Percentiles rank a stretch among this genome's conserved stretches.
Evolutionary conservation across 257 asterid genomes (phyloP).

Genomic region (Salvia rosmarinus): DNA sequence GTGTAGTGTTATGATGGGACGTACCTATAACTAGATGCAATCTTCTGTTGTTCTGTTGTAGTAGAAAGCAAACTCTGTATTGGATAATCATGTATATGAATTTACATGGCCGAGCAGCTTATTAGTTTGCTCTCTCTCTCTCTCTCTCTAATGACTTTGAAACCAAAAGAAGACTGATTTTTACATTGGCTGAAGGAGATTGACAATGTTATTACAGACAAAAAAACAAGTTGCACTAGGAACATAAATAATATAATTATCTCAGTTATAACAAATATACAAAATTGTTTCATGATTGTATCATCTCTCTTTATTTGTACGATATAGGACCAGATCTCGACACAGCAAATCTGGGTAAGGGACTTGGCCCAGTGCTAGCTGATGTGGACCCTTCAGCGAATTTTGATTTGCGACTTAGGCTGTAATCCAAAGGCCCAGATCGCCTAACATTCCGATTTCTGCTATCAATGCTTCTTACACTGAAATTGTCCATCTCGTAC

Average conservation of each 20-base stretch:
- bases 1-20: background rate
- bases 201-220: constrained; percentile 21
- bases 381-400: constrained; percentile 81
- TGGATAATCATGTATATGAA: background rate
- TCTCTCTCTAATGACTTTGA: background rate
- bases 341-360: constrained; percentile 89
- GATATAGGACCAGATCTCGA: constrained; percentile 95
- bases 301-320: constrained; percentile 52
- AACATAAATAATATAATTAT: constrained; percentile 32
- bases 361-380: constrained; percentile 84
- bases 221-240: constrained; percentile 29
- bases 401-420: constrained; percentile 66
- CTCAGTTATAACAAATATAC: constrained; percentile 41
- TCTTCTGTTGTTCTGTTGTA: background rate
- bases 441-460: constrained; percentile 62
- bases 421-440: constrained; percentile 93
- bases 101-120: too few relatives aligned
- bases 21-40: constrained; percentile 17
- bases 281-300: constrained; percentile 36
- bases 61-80: background rate
- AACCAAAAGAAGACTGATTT: constrained; percentile 2
- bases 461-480: constrained; percentile 53
- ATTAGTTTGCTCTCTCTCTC: too few relatives aligned
- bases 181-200: constrained; percentile 13
- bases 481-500: constrained; percentile 53